phyloP scores from a whole-genome alignment of 1,284 basidiomycete genomes.

The Pascua guehoae region DNA sequence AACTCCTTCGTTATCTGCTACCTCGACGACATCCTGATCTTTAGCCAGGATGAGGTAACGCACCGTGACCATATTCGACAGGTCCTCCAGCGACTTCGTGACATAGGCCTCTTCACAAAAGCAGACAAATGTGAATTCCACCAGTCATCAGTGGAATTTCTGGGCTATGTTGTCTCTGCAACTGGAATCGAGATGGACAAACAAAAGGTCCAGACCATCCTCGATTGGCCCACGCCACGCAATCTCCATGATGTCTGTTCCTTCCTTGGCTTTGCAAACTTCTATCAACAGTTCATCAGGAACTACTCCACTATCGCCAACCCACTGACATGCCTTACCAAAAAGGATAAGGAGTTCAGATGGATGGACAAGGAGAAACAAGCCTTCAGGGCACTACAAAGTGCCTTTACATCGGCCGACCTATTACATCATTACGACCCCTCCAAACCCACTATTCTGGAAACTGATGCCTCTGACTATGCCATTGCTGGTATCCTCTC shows the following conservation, averaged over 20 bases:
- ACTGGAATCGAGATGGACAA: conserved; percentile 50
- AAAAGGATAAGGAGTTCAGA: too few relatives aligned
- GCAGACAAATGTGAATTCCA: conserved; percentile 50
- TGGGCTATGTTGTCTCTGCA: conserved; percentile 49
- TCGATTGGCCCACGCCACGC: conserved; percentile 48
- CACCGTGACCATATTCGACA: conserved; percentile 24
- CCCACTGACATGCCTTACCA: too few relatives aligned
- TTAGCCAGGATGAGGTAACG: conserved; percentile 50
- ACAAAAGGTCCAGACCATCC: conserved; percentile 49
- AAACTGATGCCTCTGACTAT: conserved; percentile 39
- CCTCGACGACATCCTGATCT: conserved; percentile 50
- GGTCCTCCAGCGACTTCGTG: conserved; percentile 46
- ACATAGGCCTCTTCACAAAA: conserved; percentile 44
- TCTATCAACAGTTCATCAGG: conserved; percentile 50
- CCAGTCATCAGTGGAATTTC: conserved; percentile 35
- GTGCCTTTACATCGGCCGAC: conserved; percentile 42
- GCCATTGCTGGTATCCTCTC: conserved; percentile 36
- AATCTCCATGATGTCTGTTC: conserved; percentile 41
- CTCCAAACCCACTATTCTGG: conserved; percentile 32
- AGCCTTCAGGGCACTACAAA: conserved; percentile 49
- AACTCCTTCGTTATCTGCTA: conserved; percentile 36
- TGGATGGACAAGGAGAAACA: conserved; percentile 37
- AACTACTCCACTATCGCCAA: conserved; percentile 41
- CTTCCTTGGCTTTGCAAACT: conserved; percentile 52
- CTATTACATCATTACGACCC: conserved; percentile 49